Evolutionary conservation across 768 basidiomycete species (phyloP).

Genomic region (Peribolospora baueri): DNA sequence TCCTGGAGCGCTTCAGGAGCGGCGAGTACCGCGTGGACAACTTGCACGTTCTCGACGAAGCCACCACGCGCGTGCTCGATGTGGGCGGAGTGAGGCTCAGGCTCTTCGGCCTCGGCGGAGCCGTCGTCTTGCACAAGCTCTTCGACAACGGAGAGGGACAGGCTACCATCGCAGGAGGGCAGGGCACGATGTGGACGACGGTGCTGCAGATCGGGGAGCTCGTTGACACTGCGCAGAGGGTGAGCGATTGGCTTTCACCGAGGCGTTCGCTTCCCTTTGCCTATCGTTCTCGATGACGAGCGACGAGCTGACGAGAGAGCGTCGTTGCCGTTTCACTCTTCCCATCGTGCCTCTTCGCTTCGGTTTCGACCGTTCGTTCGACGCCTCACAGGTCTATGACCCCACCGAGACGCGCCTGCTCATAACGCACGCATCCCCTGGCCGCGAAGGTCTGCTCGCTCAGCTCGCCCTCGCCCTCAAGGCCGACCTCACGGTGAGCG

Average conservation of each 20-base stretch:
- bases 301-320: background rate
- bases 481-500: constrained; percentile 79
- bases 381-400: constrained; percentile 33
- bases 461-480: constrained; percentile 77
- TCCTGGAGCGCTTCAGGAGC: constrained; percentile 72
- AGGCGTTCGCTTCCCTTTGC: background rate
- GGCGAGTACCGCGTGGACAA: constrained; percentile 62
- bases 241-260: constrained; percentile 18
- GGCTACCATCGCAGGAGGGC: constrained; percentile 92
- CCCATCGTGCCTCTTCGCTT: background rate
- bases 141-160: constrained; percentile 81
- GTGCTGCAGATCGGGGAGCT: constrained; percentile 93
- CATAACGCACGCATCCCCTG: constrained; percentile 73
- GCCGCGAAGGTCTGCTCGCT: constrained; percentile 72
- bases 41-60: constrained; percentile 78
- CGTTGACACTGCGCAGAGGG: constrained; percentile 84
- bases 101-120: constrained; percentile 85
- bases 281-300: background rate
- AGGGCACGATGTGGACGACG: constrained; percentile 97
- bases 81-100: constrained; percentile 81
- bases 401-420: constrained; percentile 79
- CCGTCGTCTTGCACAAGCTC: constrained; percentile 80
- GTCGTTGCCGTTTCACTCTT: background rate
- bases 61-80: constrained; percentile 73
- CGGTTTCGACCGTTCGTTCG: too few relatives aligned